Percentiles rank a stretch among this genome's conserved stretches.
Conservation (phyloP, 805 yeast species). For the Diddensiella transvaalensis region DNA sequence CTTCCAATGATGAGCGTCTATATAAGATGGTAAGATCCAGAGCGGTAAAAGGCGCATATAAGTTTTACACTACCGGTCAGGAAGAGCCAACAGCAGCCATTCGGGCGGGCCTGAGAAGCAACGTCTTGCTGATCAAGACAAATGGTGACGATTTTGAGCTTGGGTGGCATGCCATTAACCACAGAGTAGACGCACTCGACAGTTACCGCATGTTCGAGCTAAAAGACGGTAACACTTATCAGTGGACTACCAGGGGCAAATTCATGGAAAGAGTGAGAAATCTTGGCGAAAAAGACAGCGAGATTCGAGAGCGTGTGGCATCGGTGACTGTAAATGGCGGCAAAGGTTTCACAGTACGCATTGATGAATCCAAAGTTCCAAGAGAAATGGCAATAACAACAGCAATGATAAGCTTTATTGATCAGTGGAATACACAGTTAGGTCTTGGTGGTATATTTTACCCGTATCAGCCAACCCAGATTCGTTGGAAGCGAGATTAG, state of each 20-base stretch:
- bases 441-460: conserved; percentile 64
- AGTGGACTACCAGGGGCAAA: conserved; percentile 61
- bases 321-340: conserved; percentile 51
- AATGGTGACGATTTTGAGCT: conserved; percentile 48
- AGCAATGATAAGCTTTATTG: conserved; percentile 58
- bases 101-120: conserved; percentile 59
- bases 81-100: conserved; percentile 57
- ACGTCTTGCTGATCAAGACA: conserved; percentile 52
- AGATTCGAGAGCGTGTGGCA: conserved; percentile 62
- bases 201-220: conserved; percentile 57
- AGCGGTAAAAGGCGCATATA: conserved; percentile 64
- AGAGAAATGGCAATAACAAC: conserved; percentile 56
- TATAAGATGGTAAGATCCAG: conserved; percentile 59
- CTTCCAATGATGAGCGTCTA: conserved; percentile 35
- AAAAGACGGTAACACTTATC: conserved; percentile 57
- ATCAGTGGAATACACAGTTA: conserved; percentile 62
- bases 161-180: conserved; percentile 62
- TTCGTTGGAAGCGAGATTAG: conserved; percentile 56
- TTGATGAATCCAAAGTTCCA: conserved; percentile 55
- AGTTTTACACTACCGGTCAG: conserved; percentile 50
- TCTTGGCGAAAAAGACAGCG: conserved; percentile 61
- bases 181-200: conserved; percentile 58
- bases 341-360: conserved; percentile 51
- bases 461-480: conserved; percentile 47
- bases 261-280: conserved; percentile 56